A percentile compares a stretch with the other conserved stretches of the same genome.
Conservation (phyloP, 495 filamentous ascomycete genomes). For the Xanthoparmelia taractica region DNA sequence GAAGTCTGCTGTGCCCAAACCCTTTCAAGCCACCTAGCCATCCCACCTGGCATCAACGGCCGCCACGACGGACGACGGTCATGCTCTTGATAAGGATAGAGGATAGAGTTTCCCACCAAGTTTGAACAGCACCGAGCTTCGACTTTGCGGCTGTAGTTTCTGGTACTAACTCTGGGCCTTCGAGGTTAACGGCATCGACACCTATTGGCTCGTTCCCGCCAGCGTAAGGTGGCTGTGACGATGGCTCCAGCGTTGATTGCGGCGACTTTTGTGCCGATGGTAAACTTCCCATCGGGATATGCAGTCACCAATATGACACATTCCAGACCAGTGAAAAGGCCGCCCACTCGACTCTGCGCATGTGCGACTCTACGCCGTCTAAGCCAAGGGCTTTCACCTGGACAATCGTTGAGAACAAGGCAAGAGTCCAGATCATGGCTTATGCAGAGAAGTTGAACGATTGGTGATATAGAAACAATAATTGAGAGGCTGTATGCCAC, state of each 20-base stretch:
- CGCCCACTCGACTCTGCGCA: background rate
- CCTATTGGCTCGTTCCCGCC: constrained; percentile 20
- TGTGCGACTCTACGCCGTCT: background rate
- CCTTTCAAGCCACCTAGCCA: background rate
- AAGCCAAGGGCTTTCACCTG: background rate
- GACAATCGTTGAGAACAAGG: background rate
- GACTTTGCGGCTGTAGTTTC: background rate
- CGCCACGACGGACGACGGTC: background rate
- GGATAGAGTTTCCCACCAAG: background rate
- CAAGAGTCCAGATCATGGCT: background rate
- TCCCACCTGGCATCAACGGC: background rate
- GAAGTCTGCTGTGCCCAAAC: background rate
- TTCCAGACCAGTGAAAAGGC: background rate
- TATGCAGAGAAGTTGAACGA: background rate
- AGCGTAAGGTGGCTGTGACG: constrained; percentile 38
- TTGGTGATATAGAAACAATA: background rate
- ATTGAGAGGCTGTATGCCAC: background rate
- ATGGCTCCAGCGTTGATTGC: constrained; percentile 29
- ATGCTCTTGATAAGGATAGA: background rate
- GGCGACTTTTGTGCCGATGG: background rate
- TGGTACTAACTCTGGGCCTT: background rate
- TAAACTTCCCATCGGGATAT: background rate
- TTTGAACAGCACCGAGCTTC: background rate
- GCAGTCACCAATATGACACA: background rate
- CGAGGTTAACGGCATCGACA: background rate